Percentiles rank a stretch among this genome's conserved stretches.
phyloP scores from a whole-genome alignment of 176 grass and related monocot genomes.

The Aegilops sharonensis region DNA sequence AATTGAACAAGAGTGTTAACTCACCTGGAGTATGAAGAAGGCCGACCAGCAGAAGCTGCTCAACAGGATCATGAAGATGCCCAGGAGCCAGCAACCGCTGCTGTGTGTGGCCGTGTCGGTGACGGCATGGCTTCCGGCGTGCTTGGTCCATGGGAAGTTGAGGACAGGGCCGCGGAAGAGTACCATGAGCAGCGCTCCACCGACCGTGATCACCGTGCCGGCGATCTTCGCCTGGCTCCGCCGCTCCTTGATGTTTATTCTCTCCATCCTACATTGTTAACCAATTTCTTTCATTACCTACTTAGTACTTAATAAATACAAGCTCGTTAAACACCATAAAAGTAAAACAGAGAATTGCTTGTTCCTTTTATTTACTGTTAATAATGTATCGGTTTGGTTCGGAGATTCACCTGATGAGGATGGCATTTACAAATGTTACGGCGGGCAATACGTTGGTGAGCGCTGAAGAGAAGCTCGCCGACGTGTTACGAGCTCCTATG shows the following conservation, averaged over 20 bases:
- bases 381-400: not conserved
- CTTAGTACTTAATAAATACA: not conserved
- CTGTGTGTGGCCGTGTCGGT: slow-evolving; percentile 20
- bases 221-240: slow-evolving; percentile 70
- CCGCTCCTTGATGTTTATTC: slow-evolving; percentile 60
- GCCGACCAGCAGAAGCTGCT: slow-evolving; percentile 89
- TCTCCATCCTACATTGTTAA: slow-evolving; percentile 57
- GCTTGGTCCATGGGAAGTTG: slow-evolving; percentile 58
- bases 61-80: slow-evolving; percentile 70
- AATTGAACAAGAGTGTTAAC: not conserved
- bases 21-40: slow-evolving; percentile 87
- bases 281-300: not conserved
- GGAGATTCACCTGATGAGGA: slow-evolving; percentile 57
- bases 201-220: slow-evolving; percentile 68
- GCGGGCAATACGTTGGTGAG: slow-evolving; percentile 77
- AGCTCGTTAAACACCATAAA: not conserved
- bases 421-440: slow-evolving; percentile 78
- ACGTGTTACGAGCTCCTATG: slow-evolving; percentile 77
- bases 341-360: too few species aligned
- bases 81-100: slow-evolving; percentile 61
- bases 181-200: slow-evolving; percentile 76
- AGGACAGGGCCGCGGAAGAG: slow-evolving; percentile 67
- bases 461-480: slow-evolving; percentile 80
- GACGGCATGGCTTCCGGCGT: not conserved
- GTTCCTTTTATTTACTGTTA: too few species aligned